Evolutionary conservation across 192 early-diverging fungal genomes (phyloP).

Genomic region (Entomortierella parvispora): DNA sequence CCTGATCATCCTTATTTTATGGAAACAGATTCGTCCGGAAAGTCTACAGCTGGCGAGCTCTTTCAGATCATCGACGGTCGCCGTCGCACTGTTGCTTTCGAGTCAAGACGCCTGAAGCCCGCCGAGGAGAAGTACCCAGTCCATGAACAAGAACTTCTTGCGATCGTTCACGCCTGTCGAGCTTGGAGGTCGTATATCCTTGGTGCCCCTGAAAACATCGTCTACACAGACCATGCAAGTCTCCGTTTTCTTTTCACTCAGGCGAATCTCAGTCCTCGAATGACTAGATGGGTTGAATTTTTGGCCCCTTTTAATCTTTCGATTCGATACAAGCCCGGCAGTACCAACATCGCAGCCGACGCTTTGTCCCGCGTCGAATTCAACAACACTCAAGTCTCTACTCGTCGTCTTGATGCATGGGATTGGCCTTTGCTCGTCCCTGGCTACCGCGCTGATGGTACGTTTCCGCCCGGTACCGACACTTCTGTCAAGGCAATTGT

Average conservation of each 20-base stretch:
- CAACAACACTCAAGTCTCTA: neutral
- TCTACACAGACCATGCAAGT: slow-evolving; percentile 43
- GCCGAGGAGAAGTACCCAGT: slow-evolving; percentile 23
- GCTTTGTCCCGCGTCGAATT: slow-evolving; percentile 17
- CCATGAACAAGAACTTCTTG: slow-evolving; percentile 51
- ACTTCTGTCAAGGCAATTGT: neutral
- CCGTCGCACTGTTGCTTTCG: slow-evolving; percentile 28
- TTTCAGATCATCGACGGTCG: slow-evolving; percentile 28
- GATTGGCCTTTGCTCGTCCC: neutral
- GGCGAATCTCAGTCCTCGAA: slow-evolving; percentile 3
- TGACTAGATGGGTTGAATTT: slow-evolving; percentile 17
- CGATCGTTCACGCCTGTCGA: slow-evolving; percentile 43
- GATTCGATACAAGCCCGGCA: slow-evolving; percentile 6
- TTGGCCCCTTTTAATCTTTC: slow-evolving; percentile 1
- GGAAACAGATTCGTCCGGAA: slow-evolving; percentile 51
- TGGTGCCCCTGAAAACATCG: neutral
- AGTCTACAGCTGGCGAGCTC: slow-evolving; percentile 45
- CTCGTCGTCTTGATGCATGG: neutral
- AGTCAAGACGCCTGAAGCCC: slow-evolving; percentile 13
- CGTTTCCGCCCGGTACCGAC: neutral
- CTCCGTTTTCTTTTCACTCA: slow-evolving; percentile 38
- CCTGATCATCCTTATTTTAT: slow-evolving; percentile 15
- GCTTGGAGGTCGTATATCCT: slow-evolving; percentile 40
- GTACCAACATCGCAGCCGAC: slow-evolving; percentile 26
- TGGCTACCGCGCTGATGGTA: neutral